Evolutionary conservation across 2,329 filamentous ascomycete species (phyloP).

Genomic region (Xylaria sp.): DNA sequence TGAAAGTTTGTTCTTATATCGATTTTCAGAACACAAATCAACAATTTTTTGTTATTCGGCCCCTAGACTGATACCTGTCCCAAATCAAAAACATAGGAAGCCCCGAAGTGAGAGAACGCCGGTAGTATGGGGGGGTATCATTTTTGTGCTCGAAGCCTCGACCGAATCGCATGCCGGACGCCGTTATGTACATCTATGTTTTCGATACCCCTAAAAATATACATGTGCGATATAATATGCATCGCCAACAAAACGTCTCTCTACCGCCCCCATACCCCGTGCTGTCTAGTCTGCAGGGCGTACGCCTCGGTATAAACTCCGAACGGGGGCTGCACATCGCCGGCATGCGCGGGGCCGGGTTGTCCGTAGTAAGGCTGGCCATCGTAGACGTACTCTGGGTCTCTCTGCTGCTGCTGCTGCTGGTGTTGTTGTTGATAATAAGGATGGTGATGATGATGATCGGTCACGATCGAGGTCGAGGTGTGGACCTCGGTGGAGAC

Average conservation of each 20-base stretch:
- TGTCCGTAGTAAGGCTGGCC: constrained; percentile 6
- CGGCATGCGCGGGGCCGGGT: neutral
- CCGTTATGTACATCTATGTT: constrained; percentile 11
- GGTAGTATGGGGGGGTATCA: constrained; percentile 27
- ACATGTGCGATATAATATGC: neutral
- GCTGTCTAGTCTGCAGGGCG: constrained; percentile 26
- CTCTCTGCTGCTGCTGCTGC: neutral
- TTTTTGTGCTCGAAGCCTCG: constrained; percentile 12
- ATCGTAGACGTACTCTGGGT: neutral
- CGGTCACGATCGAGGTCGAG: constrained; percentile 1
- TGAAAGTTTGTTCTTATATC: neutral
- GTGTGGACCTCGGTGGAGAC: constrained; percentile 33
- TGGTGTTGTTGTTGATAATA: constrained; percentile 16
- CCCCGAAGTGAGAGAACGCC: constrained; percentile 4
- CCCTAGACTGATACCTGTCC: too few species aligned
- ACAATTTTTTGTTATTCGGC: too few species aligned
- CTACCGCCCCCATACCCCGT: constrained; percentile 29
- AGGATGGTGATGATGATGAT: too few species aligned
- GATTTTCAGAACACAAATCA: neutral
- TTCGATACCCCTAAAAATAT: neutral
- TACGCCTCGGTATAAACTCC: constrained; percentile 33
- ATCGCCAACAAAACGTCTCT: neutral
- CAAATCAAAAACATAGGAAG: neutral
- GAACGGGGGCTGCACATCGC: constrained; percentile 23
- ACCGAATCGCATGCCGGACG: neutral